Base-by-base conservation (phyloP, 768 basidiomycete genomes). In the Brasilioporus rufonigricans region DNA sequence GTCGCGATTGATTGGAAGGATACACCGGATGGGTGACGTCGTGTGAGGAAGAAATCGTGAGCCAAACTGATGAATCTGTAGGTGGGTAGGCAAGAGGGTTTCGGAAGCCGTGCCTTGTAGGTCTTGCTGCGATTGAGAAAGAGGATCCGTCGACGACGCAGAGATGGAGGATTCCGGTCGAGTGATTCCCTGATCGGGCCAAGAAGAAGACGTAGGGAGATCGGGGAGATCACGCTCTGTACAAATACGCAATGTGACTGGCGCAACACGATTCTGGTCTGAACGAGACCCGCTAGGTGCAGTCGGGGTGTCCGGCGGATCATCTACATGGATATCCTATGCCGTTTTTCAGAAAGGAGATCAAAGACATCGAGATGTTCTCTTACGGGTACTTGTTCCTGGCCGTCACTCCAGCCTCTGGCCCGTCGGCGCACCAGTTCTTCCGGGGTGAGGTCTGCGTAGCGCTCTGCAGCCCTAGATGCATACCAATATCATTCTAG, bases 11-110 rank as follows among this genome's bases (percentile, higher is more conserved):
- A 93, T 65, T 9, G 91, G 89, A 31, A 93, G 77, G 12, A 92
- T 68, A 68, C 87, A 87, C 52, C 84, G 82, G 56, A 93, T 93
- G 31, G 80, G 89, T 1, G 81, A 77, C 3, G 81, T 87, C 16
- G 90, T 74, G 62, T 93, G 91, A 12, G 91, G 91, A 32, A 93
- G 75, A 67, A 93, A 93, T 16, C 91, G 81, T 19, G 91, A 93
- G 21, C 91, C 91, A 65, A 93, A 92, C 39, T 89, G 81, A 62
- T 86, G 85, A 46, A 93, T 69, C 57, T 79, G 80, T 21, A 91
- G 72, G 61, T 84, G 88, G 2, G 80, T 84, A 0, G 89, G 87
- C 69, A 66, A n/a, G 82, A 74, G 21, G 60, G 72, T 63, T 84
- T 81, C 66, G 76, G 78, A 41, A 77, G 80, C 35, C 75, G 69